Percentiles rank a stretch among this genome's conserved stretches.
These are phyloP conservation scores for Colletotrichum scovillei DNA, from an alignment of 2,329 filamentous ascomycete species.

Conservation along the genomic window DNA sequence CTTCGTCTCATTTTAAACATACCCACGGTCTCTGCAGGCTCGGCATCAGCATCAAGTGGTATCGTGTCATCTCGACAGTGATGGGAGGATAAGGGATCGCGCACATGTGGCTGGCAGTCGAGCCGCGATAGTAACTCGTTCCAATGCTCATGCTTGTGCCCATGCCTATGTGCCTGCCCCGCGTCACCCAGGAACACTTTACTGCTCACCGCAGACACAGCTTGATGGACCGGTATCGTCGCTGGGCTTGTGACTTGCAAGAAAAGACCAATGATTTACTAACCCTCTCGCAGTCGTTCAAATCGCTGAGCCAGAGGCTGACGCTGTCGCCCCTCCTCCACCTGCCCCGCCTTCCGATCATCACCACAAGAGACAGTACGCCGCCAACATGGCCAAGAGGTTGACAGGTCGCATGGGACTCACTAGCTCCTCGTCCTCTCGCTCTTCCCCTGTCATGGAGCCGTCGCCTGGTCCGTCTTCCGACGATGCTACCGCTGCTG, in stretches of 20 bases:
- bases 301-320: constrained; percentile 63
- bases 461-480: constrained; percentile 41
- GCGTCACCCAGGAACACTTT: constrained; percentile 39
- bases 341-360: constrained; percentile 48
- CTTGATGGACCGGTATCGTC: constrained; percentile 34
- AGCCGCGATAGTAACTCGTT: constrained; percentile 3
- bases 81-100: neutral
- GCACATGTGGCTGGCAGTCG: constrained; percentile 1
- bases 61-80: neutral
- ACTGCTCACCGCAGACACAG: neutral
- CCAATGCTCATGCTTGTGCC: neutral
- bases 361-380: constrained; percentile 54
- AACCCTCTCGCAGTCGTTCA: constrained; percentile 59
- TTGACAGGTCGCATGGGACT: constrained; percentile 52
- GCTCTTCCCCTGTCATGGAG: constrained; percentile 55
- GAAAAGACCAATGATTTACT: constrained; percentile 31
- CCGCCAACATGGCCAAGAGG: constrained; percentile 55
- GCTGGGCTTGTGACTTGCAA: constrained; percentile 21
- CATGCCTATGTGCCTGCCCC: neutral
- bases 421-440: constrained; percentile 55
- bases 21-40: constrained; percentile 22
- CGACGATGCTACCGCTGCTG: constrained; percentile 40
- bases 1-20: constrained; percentile 4
- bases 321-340: constrained; percentile 25
- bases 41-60: constrained; percentile 31